Conservation (phyloP, 352 stramenopile species). For the Phytopythium aichiense region DNA sequence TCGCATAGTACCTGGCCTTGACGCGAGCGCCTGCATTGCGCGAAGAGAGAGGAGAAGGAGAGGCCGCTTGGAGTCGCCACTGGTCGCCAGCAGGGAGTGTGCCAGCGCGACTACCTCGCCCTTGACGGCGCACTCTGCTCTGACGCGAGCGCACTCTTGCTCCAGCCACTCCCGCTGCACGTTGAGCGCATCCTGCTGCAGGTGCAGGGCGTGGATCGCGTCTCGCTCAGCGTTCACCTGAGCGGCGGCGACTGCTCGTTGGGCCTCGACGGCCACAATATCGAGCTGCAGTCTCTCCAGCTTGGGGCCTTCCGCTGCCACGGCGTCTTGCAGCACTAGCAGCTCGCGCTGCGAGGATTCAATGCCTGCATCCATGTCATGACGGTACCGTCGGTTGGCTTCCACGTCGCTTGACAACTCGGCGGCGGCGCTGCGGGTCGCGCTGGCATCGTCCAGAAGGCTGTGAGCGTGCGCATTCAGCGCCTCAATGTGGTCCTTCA, state of each 20-base stretch:
- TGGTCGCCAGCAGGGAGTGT: not conserved
- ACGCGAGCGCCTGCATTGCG: not conserved
- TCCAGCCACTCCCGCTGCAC: not conserved
- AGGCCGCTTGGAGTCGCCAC: too few species aligned
- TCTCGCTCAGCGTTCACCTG: not conserved
- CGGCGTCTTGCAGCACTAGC: not conserved
- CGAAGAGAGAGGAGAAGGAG: not conserved
- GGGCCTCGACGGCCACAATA: not conserved
- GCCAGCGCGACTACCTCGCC: slow-evolving; percentile 1
- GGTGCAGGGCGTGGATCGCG: not conserved
- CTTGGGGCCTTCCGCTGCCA: not conserved
- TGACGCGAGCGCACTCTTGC: not conserved
- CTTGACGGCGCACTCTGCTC: not conserved
- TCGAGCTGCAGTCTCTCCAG: not conserved
- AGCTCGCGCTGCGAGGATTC: not conserved
- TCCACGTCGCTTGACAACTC: not conserved
- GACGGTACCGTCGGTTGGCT: not conserved
- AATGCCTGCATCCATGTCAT: not conserved
- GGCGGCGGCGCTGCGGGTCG: not conserved
- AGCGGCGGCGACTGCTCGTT: not conserved
- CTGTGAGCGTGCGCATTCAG: not conserved
- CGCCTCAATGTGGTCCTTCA: not conserved
- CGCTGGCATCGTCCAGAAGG: not conserved
- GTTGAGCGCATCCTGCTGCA: not conserved
- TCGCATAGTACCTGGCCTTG: not conserved